Evolutionary conservation across 192 early-diverging fungal species (phyloP), one percentile per base, ranked within the genome.

Genomic region (Backusella parvicylindrica): DNA sequence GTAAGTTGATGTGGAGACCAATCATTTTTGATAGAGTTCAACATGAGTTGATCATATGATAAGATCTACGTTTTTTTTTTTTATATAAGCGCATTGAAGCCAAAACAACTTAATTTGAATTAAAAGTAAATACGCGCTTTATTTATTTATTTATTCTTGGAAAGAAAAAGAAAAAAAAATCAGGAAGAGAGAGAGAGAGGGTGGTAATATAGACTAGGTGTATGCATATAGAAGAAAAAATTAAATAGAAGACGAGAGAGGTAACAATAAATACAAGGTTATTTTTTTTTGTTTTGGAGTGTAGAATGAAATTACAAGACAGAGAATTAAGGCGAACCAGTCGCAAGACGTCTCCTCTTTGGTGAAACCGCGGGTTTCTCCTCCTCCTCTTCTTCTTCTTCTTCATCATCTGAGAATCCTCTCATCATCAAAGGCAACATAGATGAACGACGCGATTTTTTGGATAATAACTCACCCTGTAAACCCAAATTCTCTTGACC

Each of bases 401-500:
- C 67, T 32, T 66, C 64, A 13, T 36, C 37, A 18, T 68, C 68
- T 30, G 68, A 69, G 28, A 43, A 69, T 69, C 28, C 35, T 31
- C 68, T 69, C 37, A 69, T 38, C 68, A 69, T 43, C 36, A 69
- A 28, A 69, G 26, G 36, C 47, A 69, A 43, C 38, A 38, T 69
- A 23, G 31, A 50, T 13, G 53, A 38, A 23, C 33, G 53, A 13
- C 40, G 47, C 23, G 53, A 32, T 60, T 63, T 72, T 7, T 60
- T 60, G 2, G 71, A 37, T 38, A 72, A 63, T 18, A 72, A 28
- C 40, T 72, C 50, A 53, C 71, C 71, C 49, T 72, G 71, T 38
- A 72, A 72, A 6, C 71, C 71, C 23, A 72, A 31, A 38, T 72
- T 72, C 32, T 72, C 71, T 32, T 72, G 71, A 6, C 71, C 71